Evolutionary conservation across 2,329 filamentous ascomycete genomes (phyloP).

Genomic region (Graphilbum fragrans): DNA sequence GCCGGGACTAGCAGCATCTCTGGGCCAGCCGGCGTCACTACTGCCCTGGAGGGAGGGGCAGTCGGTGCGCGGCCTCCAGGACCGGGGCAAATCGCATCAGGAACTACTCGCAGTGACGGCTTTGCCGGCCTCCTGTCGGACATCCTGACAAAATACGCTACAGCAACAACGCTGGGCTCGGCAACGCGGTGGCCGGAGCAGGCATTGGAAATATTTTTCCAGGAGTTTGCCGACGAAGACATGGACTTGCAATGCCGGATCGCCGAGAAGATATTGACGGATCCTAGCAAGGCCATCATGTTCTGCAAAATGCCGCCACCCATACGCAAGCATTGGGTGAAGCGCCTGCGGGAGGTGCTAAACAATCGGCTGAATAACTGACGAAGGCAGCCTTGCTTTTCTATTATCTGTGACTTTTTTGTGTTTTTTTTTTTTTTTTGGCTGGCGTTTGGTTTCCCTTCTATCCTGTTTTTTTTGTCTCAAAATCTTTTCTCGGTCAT

Average conservation of each 20-base stretch:
- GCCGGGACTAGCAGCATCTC: background rate
- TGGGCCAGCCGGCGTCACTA: background rate
- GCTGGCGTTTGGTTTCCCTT: background rate
- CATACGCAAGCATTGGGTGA: slow-evolving; percentile 44
- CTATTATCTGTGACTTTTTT: background rate
- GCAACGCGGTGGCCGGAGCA: slow-evolving; percentile 41
- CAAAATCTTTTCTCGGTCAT: too few species aligned
- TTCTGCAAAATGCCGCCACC: slow-evolving; percentile 47
- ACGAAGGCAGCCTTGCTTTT: background rate
- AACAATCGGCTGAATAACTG: slow-evolving; percentile 13
- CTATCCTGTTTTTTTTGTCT: background rate
- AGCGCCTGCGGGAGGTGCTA: slow-evolving; percentile 31
- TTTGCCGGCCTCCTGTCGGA: slow-evolving; percentile 25
- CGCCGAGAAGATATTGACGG: slow-evolving; percentile 44
- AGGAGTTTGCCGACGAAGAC: slow-evolving; percentile 44
- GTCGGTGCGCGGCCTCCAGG: background rate
- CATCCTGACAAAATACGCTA: slow-evolving; percentile 22
- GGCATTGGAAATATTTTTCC: slow-evolving; percentile 46
- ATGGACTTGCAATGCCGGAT: slow-evolving; percentile 47
- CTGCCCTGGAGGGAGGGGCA: background rate
- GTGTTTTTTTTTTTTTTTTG: background rate
- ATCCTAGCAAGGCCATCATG: slow-evolving; percentile 48
- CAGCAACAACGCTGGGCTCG: slow-evolving; percentile 15
- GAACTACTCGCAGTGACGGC: slow-evolving; percentile 13
- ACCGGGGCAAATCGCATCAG: background rate